Evolutionary conservation across 345 rosid genomes (phyloP).

Genomic region (Nasturtium officinale): DNA sequence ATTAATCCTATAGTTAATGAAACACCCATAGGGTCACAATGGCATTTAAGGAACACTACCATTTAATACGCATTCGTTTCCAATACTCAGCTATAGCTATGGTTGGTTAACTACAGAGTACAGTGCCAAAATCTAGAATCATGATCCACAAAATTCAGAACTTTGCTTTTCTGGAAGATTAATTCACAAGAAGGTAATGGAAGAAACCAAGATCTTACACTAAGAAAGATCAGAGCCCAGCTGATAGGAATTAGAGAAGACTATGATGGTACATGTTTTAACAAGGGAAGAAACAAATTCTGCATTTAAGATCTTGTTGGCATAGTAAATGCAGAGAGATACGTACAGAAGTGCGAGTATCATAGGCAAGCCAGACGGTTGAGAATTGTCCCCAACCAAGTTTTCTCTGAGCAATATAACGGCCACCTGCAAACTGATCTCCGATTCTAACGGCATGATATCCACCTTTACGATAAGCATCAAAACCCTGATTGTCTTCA

Average conservation of each 20-base stretch:
- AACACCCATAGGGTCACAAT: not conserved
- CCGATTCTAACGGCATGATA: conserved; percentile 96
- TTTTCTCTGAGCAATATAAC: conserved; percentile 92
- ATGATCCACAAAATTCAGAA: conserved; percentile 20
- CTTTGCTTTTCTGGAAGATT: not conserved
- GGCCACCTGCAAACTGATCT: conserved; percentile 79
- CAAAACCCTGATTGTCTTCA: conserved; percentile 90
- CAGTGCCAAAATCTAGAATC: conserved; percentile 9
- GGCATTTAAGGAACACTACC: conserved; percentile 2
- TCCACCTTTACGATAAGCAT: conserved; percentile 93
- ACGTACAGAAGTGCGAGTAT: conserved; percentile 72
- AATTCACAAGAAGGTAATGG: conserved; percentile 12
- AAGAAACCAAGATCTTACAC: conserved; percentile 17
- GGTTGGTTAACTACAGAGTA: conserved; percentile 19
- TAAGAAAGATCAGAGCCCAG: conserved; percentile 21
- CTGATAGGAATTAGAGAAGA: not conserved
- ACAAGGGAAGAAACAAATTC: not conserved
- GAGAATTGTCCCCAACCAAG: conserved; percentile 99
- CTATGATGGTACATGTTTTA: not conserved
- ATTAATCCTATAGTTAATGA: not conserved
- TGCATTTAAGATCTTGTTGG: conserved; percentile 18
- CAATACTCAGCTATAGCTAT: not conserved
- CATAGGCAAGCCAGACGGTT: conserved; percentile 99
- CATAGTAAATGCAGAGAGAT: conserved; percentile 4
- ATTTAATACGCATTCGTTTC: conserved; percentile 5